phyloP scores from a whole-genome alignment of 768 basidiomycete species.

The Naematelia aurantialba region DNA sequence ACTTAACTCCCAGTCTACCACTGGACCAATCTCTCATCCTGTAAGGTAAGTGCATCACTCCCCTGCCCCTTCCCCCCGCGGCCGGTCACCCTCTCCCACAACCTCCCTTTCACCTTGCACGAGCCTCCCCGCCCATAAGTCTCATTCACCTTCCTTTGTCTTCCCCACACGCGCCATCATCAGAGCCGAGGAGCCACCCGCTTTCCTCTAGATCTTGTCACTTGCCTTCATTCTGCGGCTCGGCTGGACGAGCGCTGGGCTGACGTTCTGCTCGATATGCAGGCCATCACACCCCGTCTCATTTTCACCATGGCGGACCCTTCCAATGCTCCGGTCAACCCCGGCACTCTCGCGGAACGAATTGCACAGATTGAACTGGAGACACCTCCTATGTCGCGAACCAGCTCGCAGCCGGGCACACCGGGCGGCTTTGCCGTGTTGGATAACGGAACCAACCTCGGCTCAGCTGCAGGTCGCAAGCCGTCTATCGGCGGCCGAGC shows the following conservation, averaged over 20 bases:
- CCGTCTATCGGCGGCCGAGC: conserved; percentile 17
- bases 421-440: conserved; percentile 13
- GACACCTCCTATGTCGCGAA: not conserved
- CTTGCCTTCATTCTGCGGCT: too few relatives aligned
- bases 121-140: too few relatives aligned
- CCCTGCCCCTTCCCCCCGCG: too few relatives aligned
- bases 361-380: not conserved
- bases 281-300: not conserved
- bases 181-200: too few relatives aligned
- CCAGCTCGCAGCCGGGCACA: not conserved
- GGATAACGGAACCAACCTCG: conserved; percentile 44
- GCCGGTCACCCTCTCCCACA: too few relatives aligned
- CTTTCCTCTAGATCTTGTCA: too few relatives aligned
- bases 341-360: not conserved
- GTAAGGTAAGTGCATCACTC: too few relatives aligned
- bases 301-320: not conserved
- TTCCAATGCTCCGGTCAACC: not conserved
- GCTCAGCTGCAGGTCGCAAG: conserved; percentile 32
- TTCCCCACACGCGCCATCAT: too few relatives aligned
- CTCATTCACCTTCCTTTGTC: too few relatives aligned
- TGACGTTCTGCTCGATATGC: not conserved
- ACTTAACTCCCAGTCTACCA: too few relatives aligned
- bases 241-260: not conserved
- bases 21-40: too few relatives aligned
- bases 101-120: too few relatives aligned